phyloP scores from a whole-genome alignment of 139 green algal genomes.

The Ettlia oleoabundans region DNA sequence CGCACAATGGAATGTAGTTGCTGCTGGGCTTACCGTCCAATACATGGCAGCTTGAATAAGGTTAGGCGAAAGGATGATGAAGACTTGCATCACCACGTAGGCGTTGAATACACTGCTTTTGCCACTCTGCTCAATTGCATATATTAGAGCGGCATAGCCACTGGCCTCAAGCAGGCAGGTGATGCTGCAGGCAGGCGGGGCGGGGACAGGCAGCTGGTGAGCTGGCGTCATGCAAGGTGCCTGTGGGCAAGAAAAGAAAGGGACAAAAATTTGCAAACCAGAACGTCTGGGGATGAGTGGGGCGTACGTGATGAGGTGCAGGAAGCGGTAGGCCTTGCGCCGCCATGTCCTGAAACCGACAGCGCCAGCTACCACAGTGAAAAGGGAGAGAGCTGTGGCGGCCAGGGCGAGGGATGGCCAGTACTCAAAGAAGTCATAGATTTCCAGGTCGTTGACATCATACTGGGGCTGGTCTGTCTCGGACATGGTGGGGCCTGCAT shows the following conservation, averaged over 20 bases:
- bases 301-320: conserved; percentile 27
- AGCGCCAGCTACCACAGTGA: neutral
- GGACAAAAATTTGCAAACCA: too few relatives aligned
- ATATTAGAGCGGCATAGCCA: conserved; percentile 22
- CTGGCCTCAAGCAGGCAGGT: conserved; percentile 3
- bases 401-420: conserved; percentile 12
- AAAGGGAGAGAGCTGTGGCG: neutral
- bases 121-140: conserved; percentile 4
- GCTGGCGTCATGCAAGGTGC: neutral
- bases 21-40: too few relatives aligned
- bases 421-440: conserved; percentile 7
- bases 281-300: neutral
- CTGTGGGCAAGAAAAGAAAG: neutral
- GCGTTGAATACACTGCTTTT: conserved; percentile 15
- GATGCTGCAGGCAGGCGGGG: neutral
- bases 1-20: too few relatives aligned
- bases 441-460: neutral
- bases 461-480: neutral
- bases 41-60: neutral
- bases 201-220: neutral
- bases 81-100: neutral
- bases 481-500: neutral
- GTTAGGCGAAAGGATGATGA: conserved; percentile 5
- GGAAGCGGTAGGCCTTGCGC: conserved; percentile 7
- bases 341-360: neutral